Base-by-base conservation (phyloP, 169 alveolate species). In the Cryptosporidium parvum region DNA sequence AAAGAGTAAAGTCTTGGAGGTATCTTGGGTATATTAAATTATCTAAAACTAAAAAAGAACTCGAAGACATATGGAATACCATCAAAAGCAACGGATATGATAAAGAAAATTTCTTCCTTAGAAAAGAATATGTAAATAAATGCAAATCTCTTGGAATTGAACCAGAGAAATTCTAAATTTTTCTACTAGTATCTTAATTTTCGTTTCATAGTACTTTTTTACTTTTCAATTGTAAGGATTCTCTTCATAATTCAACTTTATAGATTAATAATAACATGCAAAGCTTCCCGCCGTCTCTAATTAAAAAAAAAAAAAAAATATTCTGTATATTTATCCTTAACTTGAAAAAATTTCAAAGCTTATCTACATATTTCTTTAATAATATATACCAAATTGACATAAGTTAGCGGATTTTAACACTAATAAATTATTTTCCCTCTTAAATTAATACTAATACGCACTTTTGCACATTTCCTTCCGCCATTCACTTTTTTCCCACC, bases 71-170 rank as follows among this genome's bases (percentile, higher is more conserved):
- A 8, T 80, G 89, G 89, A 65, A 42, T 21, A 33, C 23, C 23
- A 45, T 80, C 16, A 65, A 62, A 16, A 48, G 62, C 23, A 37
- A 26, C 16, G 89, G 67, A 44, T 48, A 62, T 51, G 75, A 80
- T n/a, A 42, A 37, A 29, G 68, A 65, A 10, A 80, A 80, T 37
- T 0, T 80, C 8, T 80, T 80, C 59, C 67, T 80, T 0, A 80
- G 75, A 62, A 80, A 80, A 26, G 89, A 80, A 39, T 80, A 80
- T 26, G 89, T 62, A 21, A 44, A 80, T 51, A 80, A 51, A 44
- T 42, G 65, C 18, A 59, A 62, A 42, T 62, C 51, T 39, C 70
- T 80, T 3, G 71, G 71, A 10, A 39, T 52, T 23, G 86, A 73
- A 31, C 86, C 86, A 21, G 68, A 73, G 52, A 61, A 73, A 58